These are phyloP conservation scores for Lagerstroemia speciosa DNA, from an alignment of 345 rosid species.

Conservation along the genomic window DNA sequence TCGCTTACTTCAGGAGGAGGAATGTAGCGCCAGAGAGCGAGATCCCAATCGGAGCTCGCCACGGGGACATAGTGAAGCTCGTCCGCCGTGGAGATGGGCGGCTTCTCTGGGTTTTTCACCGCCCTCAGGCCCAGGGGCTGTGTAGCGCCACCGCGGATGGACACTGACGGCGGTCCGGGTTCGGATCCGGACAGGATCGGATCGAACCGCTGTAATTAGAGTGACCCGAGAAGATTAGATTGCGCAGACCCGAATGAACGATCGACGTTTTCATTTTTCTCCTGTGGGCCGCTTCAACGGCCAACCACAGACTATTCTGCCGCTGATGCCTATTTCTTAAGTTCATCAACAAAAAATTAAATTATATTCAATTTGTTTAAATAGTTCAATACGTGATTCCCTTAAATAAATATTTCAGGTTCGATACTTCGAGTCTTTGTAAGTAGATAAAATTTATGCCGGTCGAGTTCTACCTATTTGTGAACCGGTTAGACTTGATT, in stretches of 20 bases:
- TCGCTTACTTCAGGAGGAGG: constrained; percentile 40
- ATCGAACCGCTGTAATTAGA: neutral
- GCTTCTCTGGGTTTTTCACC: constrained; percentile 13
- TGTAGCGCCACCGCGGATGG: constrained; percentile 17
- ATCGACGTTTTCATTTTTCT: neutral
- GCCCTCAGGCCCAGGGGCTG: constrained; percentile 13
- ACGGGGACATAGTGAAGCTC: constrained; percentile 41
- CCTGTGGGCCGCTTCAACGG: neutral
- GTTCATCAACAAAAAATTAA: too few species aligned
- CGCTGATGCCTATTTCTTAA: too few species aligned
- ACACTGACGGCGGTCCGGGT: neutral
- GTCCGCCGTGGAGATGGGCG: constrained; percentile 41
- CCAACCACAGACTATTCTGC: neutral
- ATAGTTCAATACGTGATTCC: too few species aligned
- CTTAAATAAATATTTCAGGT: too few species aligned
- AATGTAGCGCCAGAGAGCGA: constrained; percentile 53
- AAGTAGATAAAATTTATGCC: too few species aligned
- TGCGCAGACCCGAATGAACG: neutral
- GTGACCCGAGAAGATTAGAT: neutral
- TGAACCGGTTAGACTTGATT: too few species aligned
- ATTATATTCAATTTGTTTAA: too few species aligned
- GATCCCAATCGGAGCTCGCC: constrained; percentile 32
- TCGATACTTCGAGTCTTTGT: too few species aligned
- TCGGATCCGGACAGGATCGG: neutral
- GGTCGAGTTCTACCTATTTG: too few species aligned